A percentile compares a stretch with the other conserved stretches of the same genome.
phyloP scores from a whole-genome alignment of 352 stramenopile genomes.

The Globisporangium abappressorium region DNA sequence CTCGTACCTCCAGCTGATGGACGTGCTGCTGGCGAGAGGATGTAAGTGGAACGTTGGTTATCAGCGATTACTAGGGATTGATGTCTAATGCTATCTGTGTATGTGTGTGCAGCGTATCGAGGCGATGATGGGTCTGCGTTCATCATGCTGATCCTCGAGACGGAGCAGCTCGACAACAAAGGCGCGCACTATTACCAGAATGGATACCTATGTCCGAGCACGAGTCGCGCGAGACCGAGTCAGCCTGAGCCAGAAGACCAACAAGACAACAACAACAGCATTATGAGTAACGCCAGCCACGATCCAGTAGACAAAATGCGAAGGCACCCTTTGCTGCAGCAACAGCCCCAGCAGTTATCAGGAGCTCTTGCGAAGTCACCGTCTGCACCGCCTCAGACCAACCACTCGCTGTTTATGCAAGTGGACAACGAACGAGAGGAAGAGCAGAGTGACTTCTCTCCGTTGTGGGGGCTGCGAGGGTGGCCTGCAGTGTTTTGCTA shows the following conservation, averaged over 20 bases:
- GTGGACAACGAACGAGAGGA: constrained; percentile 57
- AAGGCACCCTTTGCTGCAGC: constrained; percentile 15
- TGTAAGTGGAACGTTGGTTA: constrained; percentile 23
- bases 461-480: constrained; percentile 72
- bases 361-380: constrained; percentile 1
- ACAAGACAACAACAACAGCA: constrained; percentile 5
- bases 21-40: constrained; percentile 67
- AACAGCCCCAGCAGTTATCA: constrained; percentile 17
- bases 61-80: neutral
- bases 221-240: constrained; percentile 13
- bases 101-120: constrained; percentile 34
- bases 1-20: constrained; percentile 81
- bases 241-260: constrained; percentile 17
- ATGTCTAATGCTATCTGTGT: neutral
- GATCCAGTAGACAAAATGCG: constrained; percentile 18
- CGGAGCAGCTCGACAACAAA: constrained; percentile 71
- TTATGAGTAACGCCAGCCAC: neutral
- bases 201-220: constrained; percentile 69
- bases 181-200: constrained; percentile 74
- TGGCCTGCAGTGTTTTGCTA: constrained; percentile 86
- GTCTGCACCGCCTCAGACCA: constrained; percentile 15
- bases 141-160: constrained; percentile 78
- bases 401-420: constrained; percentile 51
- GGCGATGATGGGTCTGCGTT: constrained; percentile 43
- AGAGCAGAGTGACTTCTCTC: constrained; percentile 72